Conservation (phyloP, 2,329 filamentous ascomycete genomes). For the Epichloe sibirici region DNA sequence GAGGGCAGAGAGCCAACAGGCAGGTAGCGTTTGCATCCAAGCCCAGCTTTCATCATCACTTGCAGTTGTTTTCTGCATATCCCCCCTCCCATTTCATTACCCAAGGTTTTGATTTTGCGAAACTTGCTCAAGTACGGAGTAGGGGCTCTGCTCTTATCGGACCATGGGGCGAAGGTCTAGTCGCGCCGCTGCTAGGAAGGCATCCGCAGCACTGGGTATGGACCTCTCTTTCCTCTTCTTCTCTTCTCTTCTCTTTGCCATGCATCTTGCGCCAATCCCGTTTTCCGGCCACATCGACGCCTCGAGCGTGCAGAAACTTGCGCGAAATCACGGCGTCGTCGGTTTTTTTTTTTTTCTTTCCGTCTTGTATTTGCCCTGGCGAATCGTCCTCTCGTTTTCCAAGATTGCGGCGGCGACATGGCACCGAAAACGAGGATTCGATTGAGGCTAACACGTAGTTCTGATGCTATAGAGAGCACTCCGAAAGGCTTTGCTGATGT, state of each 20-base stretch:
- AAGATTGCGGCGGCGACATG: conserved; percentile 10
- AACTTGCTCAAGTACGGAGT: not conserved
- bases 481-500: conserved; percentile 29
- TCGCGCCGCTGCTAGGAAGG: conserved; percentile 40
- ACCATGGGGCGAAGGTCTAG: conserved; percentile 33
- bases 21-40: not conserved
- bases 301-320: not conserved
- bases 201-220: conserved; percentile 40
- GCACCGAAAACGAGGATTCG: conserved; percentile 18
- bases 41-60: not conserved
- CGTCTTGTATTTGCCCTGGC: not conserved
- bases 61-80: not conserved
- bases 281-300: not conserved
- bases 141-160: not conserved
- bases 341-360: not conserved
- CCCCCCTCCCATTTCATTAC: not conserved
- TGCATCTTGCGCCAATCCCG: not conserved
- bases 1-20: not conserved
- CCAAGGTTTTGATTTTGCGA: not conserved
- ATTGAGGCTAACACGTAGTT: conserved; percentile 21
- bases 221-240: conserved; percentile 8
- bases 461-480: conserved; percentile 26
- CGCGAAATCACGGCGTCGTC: not conserved
- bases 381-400: not conserved
- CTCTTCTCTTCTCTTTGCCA: not conserved